phyloP scores from a whole-genome alignment of 441 rosid genomes.

The Aleurites moluccanus region DNA sequence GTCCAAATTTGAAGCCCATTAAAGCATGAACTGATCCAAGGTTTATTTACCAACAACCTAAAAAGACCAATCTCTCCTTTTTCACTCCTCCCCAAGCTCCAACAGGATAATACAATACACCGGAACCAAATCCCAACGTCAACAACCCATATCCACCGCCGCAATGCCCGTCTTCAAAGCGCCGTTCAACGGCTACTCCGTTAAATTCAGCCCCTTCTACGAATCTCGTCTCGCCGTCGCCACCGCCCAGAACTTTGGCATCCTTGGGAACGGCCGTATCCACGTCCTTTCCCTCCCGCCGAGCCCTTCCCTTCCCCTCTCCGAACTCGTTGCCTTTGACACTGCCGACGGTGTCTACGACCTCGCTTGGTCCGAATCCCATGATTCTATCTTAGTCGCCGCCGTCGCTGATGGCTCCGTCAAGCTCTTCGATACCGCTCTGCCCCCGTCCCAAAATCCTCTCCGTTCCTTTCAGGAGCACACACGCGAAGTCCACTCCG shows the following conservation, averaged over 20 bases:
- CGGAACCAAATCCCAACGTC: neutral
- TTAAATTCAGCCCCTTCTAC: constrained; percentile 82
- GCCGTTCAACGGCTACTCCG: constrained; percentile 82
- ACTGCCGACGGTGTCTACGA: constrained; percentile 89
- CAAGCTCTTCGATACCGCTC: constrained; percentile 71
- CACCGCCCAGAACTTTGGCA: constrained; percentile 93
- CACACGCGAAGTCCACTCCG: constrained; percentile 83
- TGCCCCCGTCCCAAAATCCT: constrained; percentile 73
- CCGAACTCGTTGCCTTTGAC: constrained; percentile 58
- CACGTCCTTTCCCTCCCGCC: constrained; percentile 79
- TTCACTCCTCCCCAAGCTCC: neutral
- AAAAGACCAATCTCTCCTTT: neutral
- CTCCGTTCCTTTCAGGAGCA: constrained; percentile 82
- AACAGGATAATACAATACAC: neutral
- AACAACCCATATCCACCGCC: neutral
- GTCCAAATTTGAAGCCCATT: neutral
- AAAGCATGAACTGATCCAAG: neutral
- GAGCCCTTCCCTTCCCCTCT: constrained; percentile 42
- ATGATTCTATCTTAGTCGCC: constrained; percentile 79
- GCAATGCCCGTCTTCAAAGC: constrained; percentile 75
- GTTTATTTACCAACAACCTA: neutral
- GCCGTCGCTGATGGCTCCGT: constrained; percentile 83
- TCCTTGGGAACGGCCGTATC: constrained; percentile 88
- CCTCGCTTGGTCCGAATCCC: constrained; percentile 86
- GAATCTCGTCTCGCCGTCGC: constrained; percentile 82